A percentile compares a stretch with the other conserved stretches of the same genome.
These are phyloP conservation scores for Volutella citrinella DNA, from an alignment of 2,329 filamentous ascomycete genomes.

Conservation along the genomic window DNA sequence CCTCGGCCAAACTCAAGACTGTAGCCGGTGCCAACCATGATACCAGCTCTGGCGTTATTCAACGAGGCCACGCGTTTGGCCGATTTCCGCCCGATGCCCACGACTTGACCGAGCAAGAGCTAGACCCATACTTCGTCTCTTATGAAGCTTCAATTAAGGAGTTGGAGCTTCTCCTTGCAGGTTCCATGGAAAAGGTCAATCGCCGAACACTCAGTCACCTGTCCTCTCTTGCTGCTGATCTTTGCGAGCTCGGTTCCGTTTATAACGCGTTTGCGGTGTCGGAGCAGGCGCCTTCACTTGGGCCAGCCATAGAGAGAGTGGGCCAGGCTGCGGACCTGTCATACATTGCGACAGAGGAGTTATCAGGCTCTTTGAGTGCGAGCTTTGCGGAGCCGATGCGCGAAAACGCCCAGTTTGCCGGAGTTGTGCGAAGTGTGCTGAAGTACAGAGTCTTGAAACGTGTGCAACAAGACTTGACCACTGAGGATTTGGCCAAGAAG, in stretches of 20 bases:
- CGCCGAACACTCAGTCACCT: constrained; percentile 83
- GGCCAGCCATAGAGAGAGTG: constrained; percentile 88
- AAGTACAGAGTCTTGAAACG: constrained; percentile 89
- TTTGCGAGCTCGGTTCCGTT: constrained; percentile 90
- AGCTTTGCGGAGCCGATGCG: constrained; percentile 97
- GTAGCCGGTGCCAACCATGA: constrained; percentile 36
- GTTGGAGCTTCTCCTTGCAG: constrained; percentile 80
- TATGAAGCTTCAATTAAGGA: constrained; percentile 93
- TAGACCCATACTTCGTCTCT: constrained; percentile 93
- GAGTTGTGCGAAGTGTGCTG: constrained; percentile 85
- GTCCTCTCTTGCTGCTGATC: constrained; percentile 77
- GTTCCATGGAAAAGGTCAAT: constrained; percentile 96
- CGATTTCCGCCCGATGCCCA: constrained; percentile 80
- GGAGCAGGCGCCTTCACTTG: constrained; percentile 83
- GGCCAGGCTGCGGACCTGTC: constrained; percentile 95
- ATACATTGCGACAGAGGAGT: constrained; percentile 91
- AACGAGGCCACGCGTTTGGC: constrained; percentile 59
- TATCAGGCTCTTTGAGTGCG: constrained; percentile 83
- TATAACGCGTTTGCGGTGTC: constrained; percentile 97
- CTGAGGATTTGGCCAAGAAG: constrained; percentile 90
- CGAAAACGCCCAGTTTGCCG: constrained; percentile 94
- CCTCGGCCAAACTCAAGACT: constrained; percentile 81
- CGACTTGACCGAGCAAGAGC: constrained; percentile 78
- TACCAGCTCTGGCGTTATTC: constrained; percentile 34
- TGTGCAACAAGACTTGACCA: constrained; percentile 96